Percentiles rank a stretch among this genome's conserved stretches.
Conservation (phyloP, 192 early-diverging fungal genomes). For the Coemansia sp. region DNA sequence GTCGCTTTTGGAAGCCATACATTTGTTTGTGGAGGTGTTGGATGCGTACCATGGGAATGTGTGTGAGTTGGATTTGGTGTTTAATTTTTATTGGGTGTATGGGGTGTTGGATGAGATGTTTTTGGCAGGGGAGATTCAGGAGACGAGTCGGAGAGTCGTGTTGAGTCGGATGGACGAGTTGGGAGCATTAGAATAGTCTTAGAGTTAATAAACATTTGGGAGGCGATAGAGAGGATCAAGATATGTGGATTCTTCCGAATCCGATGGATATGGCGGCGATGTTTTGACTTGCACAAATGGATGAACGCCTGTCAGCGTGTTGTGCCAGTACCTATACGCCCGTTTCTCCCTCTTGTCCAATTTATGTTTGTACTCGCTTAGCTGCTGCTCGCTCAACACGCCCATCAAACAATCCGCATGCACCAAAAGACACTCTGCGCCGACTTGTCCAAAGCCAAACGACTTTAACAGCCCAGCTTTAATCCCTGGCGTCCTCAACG, state of each 20-base stretch:
- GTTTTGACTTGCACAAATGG: constrained; percentile 85
- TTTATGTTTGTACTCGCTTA: constrained; percentile 66
- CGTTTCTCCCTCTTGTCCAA: constrained; percentile 64
- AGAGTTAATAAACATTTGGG: constrained; percentile 44
- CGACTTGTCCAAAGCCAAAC: constrained; percentile 95
- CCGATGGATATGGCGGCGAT: constrained; percentile 81
- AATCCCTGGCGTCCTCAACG: constrained; percentile 87
- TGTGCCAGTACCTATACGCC: constrained; percentile 88
- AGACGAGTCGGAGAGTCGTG: constrained; percentile 83
- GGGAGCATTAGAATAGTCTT: constrained; percentile 65
- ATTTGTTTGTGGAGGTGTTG: constrained; percentile 98
- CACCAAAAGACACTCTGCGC: constrained; percentile 82
- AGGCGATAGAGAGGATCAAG: constrained; percentile 71
- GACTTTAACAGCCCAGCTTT: constrained; percentile 90
- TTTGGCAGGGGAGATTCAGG: constrained; percentile 97
- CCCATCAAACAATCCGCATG: constrained; percentile 86
- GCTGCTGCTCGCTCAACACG: constrained; percentile 66
- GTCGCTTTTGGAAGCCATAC: constrained; percentile 92
- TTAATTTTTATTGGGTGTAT: constrained; percentile 99
- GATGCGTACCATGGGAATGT: constrained; percentile 99
- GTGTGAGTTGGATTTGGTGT: constrained; percentile 96
- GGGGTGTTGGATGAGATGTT: constrained; percentile 97
- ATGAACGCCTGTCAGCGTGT: constrained; percentile 77
- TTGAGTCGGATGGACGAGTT: constrained; percentile 75
- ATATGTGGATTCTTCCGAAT: constrained; percentile 74